Evolutionary conservation across 805 yeast genomes (phyloP).

Genomic region (Brettanomyces sp.): DNA sequence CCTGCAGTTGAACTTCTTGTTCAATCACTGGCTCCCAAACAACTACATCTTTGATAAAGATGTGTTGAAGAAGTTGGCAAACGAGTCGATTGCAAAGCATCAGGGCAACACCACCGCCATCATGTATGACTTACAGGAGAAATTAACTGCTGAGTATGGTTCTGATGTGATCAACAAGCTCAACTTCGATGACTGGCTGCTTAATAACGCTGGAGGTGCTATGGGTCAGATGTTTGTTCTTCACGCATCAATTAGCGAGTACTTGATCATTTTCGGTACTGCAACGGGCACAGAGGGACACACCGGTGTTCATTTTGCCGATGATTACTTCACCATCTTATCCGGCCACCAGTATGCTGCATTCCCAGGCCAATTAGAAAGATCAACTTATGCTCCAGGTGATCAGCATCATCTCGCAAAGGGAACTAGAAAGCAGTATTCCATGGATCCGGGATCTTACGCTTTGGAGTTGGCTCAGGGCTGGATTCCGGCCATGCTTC

Average conservation of each 20-base stretch:
- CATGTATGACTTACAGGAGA: slow-evolving; percentile 51
- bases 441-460: slow-evolving; percentile 73
- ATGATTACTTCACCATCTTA: slow-evolving; percentile 90
- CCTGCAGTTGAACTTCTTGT: slow-evolving; percentile 31
- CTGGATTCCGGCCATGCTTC: slow-evolving; percentile 97
- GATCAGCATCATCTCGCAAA: slow-evolving; percentile 70
- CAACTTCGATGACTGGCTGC: slow-evolving; percentile 81
- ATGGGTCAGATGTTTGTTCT: slow-evolving; percentile 94
- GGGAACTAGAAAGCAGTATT: slow-evolving; percentile 75
- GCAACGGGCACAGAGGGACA: slow-evolving; percentile 96
- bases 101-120: slow-evolving; percentile 54
- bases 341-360: slow-evolving; percentile 74
- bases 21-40: slow-evolving; percentile 58
- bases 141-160: slow-evolving; percentile 59
- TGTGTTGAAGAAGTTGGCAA: slow-evolving; percentile 48
- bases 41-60: slow-evolving; percentile 63
- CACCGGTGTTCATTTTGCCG: slow-evolving; percentile 92
- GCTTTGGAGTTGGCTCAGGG: slow-evolving; percentile 97
- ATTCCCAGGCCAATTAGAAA: slow-evolving; percentile 47
- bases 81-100: slow-evolving; percentile 42
- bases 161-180: slow-evolving; percentile 55
- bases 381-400: slow-evolving; percentile 79
- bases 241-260: slow-evolving; percentile 92
- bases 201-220: slow-evolving; percentile 97
- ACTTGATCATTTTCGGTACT: slow-evolving; percentile 86